These are phyloP conservation scores for Fusarium nodosum DNA, from an alignment of 2,329 filamentous ascomycete species.

Conservation along the genomic window DNA sequence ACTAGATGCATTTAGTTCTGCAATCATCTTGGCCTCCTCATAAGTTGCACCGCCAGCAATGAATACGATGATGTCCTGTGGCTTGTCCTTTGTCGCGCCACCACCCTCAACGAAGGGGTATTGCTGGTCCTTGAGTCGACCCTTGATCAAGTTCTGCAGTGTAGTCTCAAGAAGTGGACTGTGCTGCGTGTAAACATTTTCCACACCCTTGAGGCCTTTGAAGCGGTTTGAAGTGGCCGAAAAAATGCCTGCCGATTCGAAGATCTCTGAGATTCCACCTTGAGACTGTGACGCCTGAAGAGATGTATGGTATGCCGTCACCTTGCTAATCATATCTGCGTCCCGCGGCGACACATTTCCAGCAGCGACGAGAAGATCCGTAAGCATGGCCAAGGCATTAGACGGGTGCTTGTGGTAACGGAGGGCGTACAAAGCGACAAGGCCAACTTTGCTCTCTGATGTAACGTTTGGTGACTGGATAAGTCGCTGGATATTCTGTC, in stretches of 20 bases:
- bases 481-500: slow-evolving; percentile 83
- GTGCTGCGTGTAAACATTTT: slow-evolving; percentile 99
- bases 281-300: slow-evolving; percentile 82
- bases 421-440: slow-evolving; percentile 94
- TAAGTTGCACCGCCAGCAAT: slow-evolving; percentile 95
- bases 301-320: slow-evolving; percentile 88
- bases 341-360: slow-evolving; percentile 83
- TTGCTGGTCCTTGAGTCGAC: slow-evolving; percentile 84
- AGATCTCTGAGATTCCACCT: slow-evolving; percentile 88
- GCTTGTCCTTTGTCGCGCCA: slow-evolving; percentile 90
- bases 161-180: slow-evolving; percentile 89
- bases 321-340: slow-evolving; percentile 83
- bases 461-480: slow-evolving; percentile 85
- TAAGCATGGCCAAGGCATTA: slow-evolving; percentile 84
- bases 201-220: slow-evolving; percentile 95
- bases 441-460: slow-evolving; percentile 84
- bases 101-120: slow-evolving; percentile 95
- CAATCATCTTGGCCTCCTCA: slow-evolving; percentile 95
- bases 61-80: slow-evolving; percentile 95
- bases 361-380: slow-evolving; percentile 86
- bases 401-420: slow-evolving; percentile 90
- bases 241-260: slow-evolving; percentile 92
- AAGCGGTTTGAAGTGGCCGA: slow-evolving; percentile 88
- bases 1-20: slow-evolving; percentile 91
- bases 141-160: slow-evolving; percentile 93